phyloP scores from a whole-genome alignment of 768 basidiomycete species.

The Russula abietina region DNA sequence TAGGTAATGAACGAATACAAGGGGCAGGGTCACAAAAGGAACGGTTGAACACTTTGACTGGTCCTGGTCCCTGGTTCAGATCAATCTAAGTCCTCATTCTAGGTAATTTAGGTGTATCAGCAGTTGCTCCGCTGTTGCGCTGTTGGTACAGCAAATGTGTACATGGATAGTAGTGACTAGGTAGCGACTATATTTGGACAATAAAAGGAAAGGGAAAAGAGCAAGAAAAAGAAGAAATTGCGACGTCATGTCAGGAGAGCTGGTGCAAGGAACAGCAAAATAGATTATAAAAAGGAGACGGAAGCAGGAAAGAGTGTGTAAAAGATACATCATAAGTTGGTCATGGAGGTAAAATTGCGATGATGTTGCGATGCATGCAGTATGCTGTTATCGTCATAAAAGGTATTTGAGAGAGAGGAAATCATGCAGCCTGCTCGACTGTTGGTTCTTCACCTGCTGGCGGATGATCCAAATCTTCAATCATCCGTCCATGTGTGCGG shows the following conservation, averaged over 20 bases:
- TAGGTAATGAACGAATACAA: too few species aligned
- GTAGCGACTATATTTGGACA: constrained; percentile 2
- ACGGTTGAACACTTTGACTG: too few species aligned
- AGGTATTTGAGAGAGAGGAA: background rate
- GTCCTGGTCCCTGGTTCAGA: too few species aligned
- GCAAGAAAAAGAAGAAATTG: background rate
- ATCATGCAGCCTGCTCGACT: constrained; percentile 6
- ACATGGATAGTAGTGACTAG: background rate
- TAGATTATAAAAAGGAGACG: constrained; percentile 20
- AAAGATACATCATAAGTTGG: constrained; percentile 5
- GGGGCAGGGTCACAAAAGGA: too few species aligned
- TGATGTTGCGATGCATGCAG: background rate
- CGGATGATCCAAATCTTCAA: constrained; percentile 26
- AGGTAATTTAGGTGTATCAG: background rate
- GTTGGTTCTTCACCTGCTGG: background rate
- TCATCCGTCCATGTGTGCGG: constrained; percentile 64
- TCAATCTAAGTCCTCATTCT: too few species aligned
- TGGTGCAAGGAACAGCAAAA: constrained; percentile 14
- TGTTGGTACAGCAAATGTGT: constrained; percentile 3
- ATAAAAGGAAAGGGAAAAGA: background rate
- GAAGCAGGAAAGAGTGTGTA: background rate
- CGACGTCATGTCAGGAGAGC: background rate
- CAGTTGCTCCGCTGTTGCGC: background rate
- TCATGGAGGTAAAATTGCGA: constrained; percentile 1
- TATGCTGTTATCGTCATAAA: background rate